Evolutionary conservation across 2,329 filamentous ascomycete genomes (phyloP).

Genomic region (Ramularia collo-cygni): DNA sequence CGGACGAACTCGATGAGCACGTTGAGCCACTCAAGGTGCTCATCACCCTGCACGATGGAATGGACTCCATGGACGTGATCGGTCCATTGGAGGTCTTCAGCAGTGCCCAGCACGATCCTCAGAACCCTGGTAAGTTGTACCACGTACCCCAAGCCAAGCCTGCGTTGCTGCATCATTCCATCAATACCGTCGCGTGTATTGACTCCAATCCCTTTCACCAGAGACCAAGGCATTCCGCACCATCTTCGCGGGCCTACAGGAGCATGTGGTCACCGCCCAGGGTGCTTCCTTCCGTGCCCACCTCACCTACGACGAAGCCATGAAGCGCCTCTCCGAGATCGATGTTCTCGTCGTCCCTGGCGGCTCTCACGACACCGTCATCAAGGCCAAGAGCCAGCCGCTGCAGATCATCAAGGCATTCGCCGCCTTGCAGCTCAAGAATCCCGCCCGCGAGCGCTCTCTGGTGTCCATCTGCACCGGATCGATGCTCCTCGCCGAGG

Average conservation of each 20-base stretch:
- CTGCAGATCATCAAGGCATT: conserved; percentile 68
- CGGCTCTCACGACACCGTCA: conserved; percentile 56
- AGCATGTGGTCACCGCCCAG: conserved; percentile 48
- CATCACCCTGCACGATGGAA: conserved; percentile 36
- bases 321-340: conserved; percentile 65
- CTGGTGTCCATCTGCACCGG: conserved; percentile 75
- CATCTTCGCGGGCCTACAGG: conserved; percentile 43
- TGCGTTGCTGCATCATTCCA: not conserved
- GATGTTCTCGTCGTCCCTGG: conserved; percentile 75
- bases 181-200: not conserved
- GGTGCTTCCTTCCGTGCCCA: conserved; percentile 67
- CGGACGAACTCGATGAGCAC: conserved; percentile 33
- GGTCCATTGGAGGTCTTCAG: conserved; percentile 50
- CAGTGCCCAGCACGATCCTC: conserved; percentile 47
- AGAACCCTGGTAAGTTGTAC: conserved; percentile 49
- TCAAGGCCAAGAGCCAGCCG: conserved; percentile 62
- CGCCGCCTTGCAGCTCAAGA: conserved; percentile 71
- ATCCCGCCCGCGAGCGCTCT: conserved; percentile 72
- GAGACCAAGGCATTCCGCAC: conserved; percentile 49
- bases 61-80: conserved; percentile 13
- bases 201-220: conserved; percentile 19
- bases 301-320: conserved; percentile 70
- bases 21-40: conserved; percentile 51
- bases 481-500: conserved; percentile 66
- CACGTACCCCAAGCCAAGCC: conserved; percentile 11